Evolutionary conservation across 169 alveolate species (phyloP), one percentile per base, ranked within the genome.

Genomic region (Toxoplasma gondii): DNA sequence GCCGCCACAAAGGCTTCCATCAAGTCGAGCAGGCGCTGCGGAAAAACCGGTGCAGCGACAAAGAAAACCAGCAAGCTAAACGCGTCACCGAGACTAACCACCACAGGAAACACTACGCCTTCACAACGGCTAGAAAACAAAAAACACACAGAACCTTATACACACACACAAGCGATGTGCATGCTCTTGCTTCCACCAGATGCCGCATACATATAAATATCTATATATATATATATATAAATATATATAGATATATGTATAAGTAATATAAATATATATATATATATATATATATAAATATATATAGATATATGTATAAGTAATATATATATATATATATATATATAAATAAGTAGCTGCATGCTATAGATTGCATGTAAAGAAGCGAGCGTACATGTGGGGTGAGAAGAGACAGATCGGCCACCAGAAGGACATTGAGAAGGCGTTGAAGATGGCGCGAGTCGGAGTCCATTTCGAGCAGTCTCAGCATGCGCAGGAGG

Each of bases 1-100:
- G 84, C 84, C 9, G 43, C 84, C 45, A 36, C 44, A 44, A 74
- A 34, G 19, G 84, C 84, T 44, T 31, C 44, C 84, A 74, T 34
- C 84, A 74, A 74, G 43, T 74, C 84, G 43, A 74, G 84, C 27
- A 74, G 84, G 24, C 39, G 84, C 84, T 74, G 84, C 84, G n/a
- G 44, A 64, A 64, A 31, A 17, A 22, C 84, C 45, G 45, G n/a
- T 22, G 44, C 84, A 74, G 27, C 17, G 74, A 22, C 74, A 19
- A 16, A 31, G 29, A 64, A 64, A 64, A 64, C n/a, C 74, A 16
- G n/a, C 7, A 27, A 10, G 29, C 7, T 4, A 64, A 31, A 16
- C 29, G 74, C 74, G 74, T 16, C 29, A 1, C 58, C 58, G 58
- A 49, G 58, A n/a, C n/a, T n/a, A n/a, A n/a, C n/a, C n/a, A n/a